Conservation (phyloP, 257 asterid genomes). For the Fraxinus pennsylvanica region DNA sequence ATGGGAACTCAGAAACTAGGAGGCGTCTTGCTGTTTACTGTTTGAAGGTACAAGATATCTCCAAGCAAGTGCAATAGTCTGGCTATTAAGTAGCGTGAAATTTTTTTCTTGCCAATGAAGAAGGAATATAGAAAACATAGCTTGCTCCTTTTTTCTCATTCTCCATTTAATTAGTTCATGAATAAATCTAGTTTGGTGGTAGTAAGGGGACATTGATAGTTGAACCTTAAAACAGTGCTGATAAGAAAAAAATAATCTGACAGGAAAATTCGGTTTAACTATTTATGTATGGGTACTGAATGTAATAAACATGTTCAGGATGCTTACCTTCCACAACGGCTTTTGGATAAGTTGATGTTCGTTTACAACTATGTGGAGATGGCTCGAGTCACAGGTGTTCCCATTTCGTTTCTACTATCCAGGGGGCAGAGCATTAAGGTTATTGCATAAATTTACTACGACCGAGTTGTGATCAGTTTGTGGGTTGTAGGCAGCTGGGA, state of each 20-base stretch:
- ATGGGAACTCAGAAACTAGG: slow-evolving; percentile 92
- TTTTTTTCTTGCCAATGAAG: neutral
- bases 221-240: neutral
- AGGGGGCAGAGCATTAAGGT: slow-evolving; percentile 99
- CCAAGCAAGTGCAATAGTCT: neutral
- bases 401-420: slow-evolving; percentile 90
- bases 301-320: slow-evolving; percentile 52
- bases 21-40: slow-evolving; percentile 97
- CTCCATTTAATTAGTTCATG: neutral
- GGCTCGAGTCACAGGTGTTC: slow-evolving; percentile 99
- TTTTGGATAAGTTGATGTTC: slow-evolving; percentile 92
- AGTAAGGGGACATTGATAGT: neutral
- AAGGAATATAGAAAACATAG: neutral
- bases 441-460: slow-evolving; percentile 20
- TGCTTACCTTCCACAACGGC: slow-evolving; percentile 99
- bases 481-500: slow-evolving; percentile 19
- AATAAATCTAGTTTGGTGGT: slow-evolving; percentile 4
- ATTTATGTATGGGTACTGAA: slow-evolving; percentile 28
- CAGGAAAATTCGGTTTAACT: slow-evolving; percentile 15
- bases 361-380: slow-evolving; percentile 95
- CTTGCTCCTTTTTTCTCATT: neutral
- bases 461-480: slow-evolving; percentile 1
- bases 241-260: slow-evolving; percentile 2
- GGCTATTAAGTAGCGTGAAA: neutral
- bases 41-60: slow-evolving; percentile 63